A percentile compares a stretch with the other conserved stretches of the same genome.
Conservation (phyloP, 495 filamentous ascomycete species). For the Terfezia boudieri region DNA sequence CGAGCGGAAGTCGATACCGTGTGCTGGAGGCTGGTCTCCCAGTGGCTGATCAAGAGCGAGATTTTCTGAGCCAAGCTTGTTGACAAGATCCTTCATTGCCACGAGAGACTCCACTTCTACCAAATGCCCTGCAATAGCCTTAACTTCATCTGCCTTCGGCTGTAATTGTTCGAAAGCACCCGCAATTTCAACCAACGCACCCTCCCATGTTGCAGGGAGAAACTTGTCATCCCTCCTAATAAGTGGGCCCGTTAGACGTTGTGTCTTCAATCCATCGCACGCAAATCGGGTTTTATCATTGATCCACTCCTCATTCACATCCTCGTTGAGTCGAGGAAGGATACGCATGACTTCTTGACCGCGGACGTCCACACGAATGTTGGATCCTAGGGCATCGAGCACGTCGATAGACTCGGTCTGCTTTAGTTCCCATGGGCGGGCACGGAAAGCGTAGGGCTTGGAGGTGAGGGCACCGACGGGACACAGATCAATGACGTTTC, state of each 20-base stretch:
- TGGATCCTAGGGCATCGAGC: constrained; percentile 75
- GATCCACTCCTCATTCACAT: constrained; percentile 98
- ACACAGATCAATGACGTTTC: constrained; percentile 94
- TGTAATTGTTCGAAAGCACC: constrained; percentile 50
- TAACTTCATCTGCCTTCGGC: constrained; percentile 79
- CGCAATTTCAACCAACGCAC: constrained; percentile 67
- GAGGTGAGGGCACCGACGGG: constrained; percentile 90
- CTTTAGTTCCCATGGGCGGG: constrained; percentile 88
- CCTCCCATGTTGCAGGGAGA: constrained; percentile 78
- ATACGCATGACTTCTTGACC: constrained; percentile 95
- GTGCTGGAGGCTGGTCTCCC: constrained; percentile 62
- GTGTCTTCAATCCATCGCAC: constrained; percentile 89
- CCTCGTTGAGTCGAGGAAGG: constrained; percentile 77
- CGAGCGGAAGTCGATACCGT: constrained; percentile 80
- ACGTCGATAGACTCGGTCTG: constrained; percentile 88
- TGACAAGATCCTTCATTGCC: constrained; percentile 88
- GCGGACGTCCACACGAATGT: constrained; percentile 75
- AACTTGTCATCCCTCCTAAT: constrained; percentile 76
- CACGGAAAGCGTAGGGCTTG: constrained; percentile 94
- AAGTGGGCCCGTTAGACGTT: constrained; percentile 76
- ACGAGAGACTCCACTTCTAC: constrained; percentile 80
- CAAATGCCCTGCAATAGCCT: constrained; percentile 76
- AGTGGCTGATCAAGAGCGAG: constrained; percentile 74
- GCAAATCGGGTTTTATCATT: constrained; percentile 96
- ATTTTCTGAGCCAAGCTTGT: constrained; percentile 90